These are phyloP conservation scores for Amaranthus cruentus DNA, from an alignment of 148 eudicot genomes.

Conservation along the genomic window DNA sequence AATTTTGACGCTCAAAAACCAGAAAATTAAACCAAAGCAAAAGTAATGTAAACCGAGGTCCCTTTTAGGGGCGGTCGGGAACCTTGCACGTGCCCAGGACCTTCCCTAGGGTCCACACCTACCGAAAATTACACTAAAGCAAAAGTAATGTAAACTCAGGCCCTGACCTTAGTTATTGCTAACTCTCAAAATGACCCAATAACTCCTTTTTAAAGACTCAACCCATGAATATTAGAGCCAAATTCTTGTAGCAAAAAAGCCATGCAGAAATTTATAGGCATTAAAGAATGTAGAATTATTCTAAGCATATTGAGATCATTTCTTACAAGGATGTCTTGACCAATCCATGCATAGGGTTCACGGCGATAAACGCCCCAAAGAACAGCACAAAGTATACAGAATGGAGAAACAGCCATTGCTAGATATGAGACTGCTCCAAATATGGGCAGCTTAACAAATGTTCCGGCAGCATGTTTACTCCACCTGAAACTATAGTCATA, in stretches of 20 bases:
- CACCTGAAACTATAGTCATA: slow-evolving; percentile 66
- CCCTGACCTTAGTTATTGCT: not conserved
- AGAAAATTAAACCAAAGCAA: no score
- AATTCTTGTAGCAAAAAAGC: not conserved
- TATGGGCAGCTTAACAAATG: slow-evolving; percentile 68
- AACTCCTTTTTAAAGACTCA: not conserved
- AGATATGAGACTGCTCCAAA: slow-evolving; percentile 85
- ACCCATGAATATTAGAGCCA: not conserved
- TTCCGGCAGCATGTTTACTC: slow-evolving; percentile 69
- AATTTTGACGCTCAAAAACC: no score
- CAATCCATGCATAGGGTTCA: slow-evolving; percentile 79
- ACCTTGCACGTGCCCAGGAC: no score
- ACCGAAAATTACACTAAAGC: no score
- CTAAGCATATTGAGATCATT: slow-evolving; percentile 10
- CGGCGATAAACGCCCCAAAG: slow-evolving; percentile 86
- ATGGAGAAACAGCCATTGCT: slow-evolving; percentile 77
- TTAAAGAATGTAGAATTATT: not conserved
- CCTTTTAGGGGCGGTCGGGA: no score
- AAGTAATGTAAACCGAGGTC: no score
- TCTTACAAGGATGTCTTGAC: slow-evolving; percentile 99
- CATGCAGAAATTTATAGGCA: not conserved
- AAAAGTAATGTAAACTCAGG: not conserved
- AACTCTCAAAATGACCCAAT: not conserved
- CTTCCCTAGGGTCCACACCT: no score
- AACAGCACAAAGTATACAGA: slow-evolving; percentile 80